phyloP scores from a whole-genome alignment of 1,284 basidiomycete genomes.

The Austropuccinia psidii region DNA sequence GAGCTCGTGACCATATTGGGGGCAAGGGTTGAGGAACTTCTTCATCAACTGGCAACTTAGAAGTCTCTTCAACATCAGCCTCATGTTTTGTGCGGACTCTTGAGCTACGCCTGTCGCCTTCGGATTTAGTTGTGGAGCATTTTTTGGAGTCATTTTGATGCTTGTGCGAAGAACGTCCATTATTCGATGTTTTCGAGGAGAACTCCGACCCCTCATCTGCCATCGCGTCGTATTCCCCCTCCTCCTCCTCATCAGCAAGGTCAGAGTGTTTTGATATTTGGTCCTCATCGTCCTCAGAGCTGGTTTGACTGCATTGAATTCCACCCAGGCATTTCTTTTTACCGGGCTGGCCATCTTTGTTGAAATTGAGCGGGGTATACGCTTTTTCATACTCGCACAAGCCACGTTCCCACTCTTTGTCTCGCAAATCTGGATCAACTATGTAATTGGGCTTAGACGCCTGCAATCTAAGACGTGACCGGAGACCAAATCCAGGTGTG shows the following conservation, averaged over 20 bases:
- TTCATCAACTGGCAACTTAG: not conserved
- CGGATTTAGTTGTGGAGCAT: not conserved
- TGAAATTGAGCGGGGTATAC: not conserved
- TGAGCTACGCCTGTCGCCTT: constrained; percentile 23
- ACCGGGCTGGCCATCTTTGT: not conserved
- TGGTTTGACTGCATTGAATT: not conserved
- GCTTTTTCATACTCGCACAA: constrained; percentile 1
- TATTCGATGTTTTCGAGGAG: too few relatives aligned
- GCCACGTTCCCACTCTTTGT: constrained; percentile 24
- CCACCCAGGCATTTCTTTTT: constrained; percentile 14
- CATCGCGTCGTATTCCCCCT: not conserved
- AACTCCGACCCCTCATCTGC: not conserved
- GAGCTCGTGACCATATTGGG: constrained; percentile 32
- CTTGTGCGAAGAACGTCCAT: not conserved
- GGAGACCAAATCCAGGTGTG: constrained; percentile 15
- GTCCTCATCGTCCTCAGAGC: constrained; percentile 25
- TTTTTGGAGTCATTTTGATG: not conserved
- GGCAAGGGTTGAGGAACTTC: constrained; percentile 18
- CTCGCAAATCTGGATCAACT: constrained; percentile 19
- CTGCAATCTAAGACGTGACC: constrained; percentile 27
- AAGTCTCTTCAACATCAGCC: constrained; percentile 20
- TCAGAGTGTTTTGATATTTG: not conserved
- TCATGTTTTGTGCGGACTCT: constrained; percentile 18
- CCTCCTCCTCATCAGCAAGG: constrained; percentile 5
- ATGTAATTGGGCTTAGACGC: constrained; percentile 23